Evolutionary conservation across 2,329 filamentous ascomycete species (phyloP).

Genomic region (Trichoderma polysporum): DNA sequence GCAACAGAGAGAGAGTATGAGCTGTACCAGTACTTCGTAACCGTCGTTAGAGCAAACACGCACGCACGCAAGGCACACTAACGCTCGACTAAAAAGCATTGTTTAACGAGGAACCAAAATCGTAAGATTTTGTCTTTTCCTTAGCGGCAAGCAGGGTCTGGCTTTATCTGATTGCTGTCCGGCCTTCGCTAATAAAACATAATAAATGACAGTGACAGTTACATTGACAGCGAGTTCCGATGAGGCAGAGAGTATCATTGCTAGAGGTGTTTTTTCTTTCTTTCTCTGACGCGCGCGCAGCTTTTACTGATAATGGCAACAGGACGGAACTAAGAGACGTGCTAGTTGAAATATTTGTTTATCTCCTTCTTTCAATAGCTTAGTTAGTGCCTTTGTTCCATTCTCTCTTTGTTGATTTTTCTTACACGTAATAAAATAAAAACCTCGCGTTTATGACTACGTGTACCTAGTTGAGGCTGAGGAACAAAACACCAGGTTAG

Average conservation of each 20-base stretch:
- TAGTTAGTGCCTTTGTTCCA: neutral
- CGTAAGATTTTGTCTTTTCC: neutral
- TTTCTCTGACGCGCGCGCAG: neutral
- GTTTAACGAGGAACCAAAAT: neutral
- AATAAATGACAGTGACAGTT: neutral
- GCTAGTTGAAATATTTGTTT: neutral
- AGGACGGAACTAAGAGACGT: neutral
- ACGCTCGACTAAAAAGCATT: neutral
- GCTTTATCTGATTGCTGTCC: neutral
- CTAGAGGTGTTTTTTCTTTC: neutral
- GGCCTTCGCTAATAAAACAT: neutral
- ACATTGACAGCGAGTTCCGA: neutral
- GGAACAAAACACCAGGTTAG: too few species aligned
- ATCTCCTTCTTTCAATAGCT: neutral
- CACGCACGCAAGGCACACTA: neutral
- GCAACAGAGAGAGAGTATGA: neutral
- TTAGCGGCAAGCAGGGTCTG: neutral
- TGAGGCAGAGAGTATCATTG: neutral
- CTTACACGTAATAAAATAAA: neutral
- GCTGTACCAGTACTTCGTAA: neutral
- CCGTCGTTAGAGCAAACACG: neutral
- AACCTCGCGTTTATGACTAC: neutral
- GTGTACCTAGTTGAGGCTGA: too few species aligned
- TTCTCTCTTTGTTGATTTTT: neutral
- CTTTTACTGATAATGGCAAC: slow-evolving; percentile 2